Percentiles rank a stretch among this genome's conserved stretches.
Evolutionary conservation across 225 moss, liverwort and hornwort species (phyloP).

Genomic region (Climacium dendroides): DNA sequence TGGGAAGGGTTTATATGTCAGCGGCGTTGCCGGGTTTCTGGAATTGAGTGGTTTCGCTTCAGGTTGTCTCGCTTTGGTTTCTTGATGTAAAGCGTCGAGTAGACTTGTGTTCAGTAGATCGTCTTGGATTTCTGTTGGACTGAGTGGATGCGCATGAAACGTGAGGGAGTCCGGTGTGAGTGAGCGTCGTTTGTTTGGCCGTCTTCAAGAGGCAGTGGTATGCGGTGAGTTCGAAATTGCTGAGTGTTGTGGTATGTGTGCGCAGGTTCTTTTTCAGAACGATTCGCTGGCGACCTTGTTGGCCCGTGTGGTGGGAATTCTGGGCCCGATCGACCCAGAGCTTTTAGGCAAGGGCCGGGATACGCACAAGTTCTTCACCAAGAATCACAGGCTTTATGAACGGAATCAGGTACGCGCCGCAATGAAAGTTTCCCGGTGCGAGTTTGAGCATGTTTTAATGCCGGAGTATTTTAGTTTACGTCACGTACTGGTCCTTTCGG

Average conservation of each 20-base stretch:
- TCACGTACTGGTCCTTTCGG: constrained; percentile 18
- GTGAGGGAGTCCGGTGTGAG: background rate
- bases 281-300: constrained; percentile 90
- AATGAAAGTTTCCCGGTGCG: background rate
- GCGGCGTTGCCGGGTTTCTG: background rate
- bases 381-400: constrained; percentile 83
- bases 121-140: background rate
- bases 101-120: constrained; percentile 46
- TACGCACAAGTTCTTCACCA: constrained; percentile 88
- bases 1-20: background rate
- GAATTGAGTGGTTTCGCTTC: background rate
- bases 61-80: background rate
- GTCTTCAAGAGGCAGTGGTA: background rate
- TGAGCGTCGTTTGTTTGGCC: background rate
- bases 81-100: background rate
- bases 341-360: constrained; percentile 81
- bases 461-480: constrained; percentile 3
- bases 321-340: constrained; percentile 84
- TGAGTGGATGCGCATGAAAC: background rate
- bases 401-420: constrained; percentile 62
- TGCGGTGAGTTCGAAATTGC: background rate
- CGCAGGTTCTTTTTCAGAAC: constrained; percentile 95
- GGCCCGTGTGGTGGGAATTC: constrained; percentile 89
- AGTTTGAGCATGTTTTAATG: background rate
- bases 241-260: background rate